Evolutionary conservation across 805 yeast genomes (phyloP).

Genomic region (Candida arabinofermentans): DNA sequence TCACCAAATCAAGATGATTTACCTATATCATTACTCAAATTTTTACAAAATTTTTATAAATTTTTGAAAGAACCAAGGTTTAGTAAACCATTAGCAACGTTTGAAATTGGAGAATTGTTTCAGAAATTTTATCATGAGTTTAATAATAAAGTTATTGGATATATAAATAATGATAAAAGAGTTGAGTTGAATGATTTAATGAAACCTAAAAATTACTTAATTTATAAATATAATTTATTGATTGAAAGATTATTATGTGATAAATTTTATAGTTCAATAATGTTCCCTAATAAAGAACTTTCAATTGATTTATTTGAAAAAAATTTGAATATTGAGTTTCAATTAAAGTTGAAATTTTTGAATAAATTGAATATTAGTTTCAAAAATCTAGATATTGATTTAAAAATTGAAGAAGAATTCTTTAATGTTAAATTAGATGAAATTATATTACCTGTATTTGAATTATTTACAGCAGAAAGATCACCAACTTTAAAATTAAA

Average conservation of each 20-base stretch:
- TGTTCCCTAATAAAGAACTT: conserved; percentile 29
- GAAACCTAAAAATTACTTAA: conserved; percentile 11
- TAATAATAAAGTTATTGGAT: conserved; percentile 15
- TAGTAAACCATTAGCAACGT: conserved; percentile 32
- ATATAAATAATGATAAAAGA: conserved; percentile 16
- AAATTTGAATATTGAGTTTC: conserved; percentile 23
- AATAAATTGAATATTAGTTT: conserved; percentile 23
- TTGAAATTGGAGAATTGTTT: conserved; percentile 32
- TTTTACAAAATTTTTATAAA: conserved; percentile 26
- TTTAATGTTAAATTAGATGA: conserved; percentile 22
- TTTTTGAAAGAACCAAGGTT: conserved; percentile 34
- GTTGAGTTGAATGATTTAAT: conserved; percentile 23
- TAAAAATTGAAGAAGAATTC: conserved; percentile 22
- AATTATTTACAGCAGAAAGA: conserved; percentile 28
- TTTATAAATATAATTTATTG: conserved; percentile 26
- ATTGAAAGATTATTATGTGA: conserved; percentile 32
- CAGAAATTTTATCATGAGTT: conserved; percentile 32
- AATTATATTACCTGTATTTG: conserved; percentile 27
- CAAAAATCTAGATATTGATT: conserved; percentile 27
- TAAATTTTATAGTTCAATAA: conserved; percentile 30
- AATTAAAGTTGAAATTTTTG: conserved; percentile 25
- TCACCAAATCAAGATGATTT: conserved; percentile 17
- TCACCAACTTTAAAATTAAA: conserved; percentile 34
- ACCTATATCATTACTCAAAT: conserved; percentile 23
- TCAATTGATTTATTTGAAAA: conserved; percentile 29